A percentile compares a stretch with the other conserved stretches of the same genome.
phyloP scores from a whole-genome alignment of 495 filamentous ascomycete species.

The Bacidia rubella region DNA sequence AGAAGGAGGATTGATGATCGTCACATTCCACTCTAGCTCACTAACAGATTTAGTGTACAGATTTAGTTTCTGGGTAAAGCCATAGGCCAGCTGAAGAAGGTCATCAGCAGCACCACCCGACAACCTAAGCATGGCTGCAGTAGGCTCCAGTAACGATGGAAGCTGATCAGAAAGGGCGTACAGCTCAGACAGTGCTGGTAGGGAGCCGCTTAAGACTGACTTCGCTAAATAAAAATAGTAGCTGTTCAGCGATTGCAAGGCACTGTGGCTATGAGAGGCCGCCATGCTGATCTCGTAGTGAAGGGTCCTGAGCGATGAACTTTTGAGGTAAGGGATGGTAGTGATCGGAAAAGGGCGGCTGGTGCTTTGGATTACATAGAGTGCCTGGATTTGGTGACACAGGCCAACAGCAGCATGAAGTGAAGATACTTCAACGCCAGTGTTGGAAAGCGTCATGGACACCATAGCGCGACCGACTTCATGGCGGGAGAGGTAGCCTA shows the following conservation, averaged over 20 bases:
- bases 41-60: slow-evolving; percentile 79
- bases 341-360: slow-evolving; percentile 48
- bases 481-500: slow-evolving; percentile 42
- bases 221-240: slow-evolving; percentile 82
- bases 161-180: slow-evolving; percentile 80
- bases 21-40: slow-evolving; percentile 78
- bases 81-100: slow-evolving; percentile 7
- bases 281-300: slow-evolving; percentile 67
- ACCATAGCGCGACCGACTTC: slow-evolving; percentile 37
- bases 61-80: slow-evolving; percentile 51
- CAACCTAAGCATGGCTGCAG: slow-evolving; percentile 31
- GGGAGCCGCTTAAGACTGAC: slow-evolving; percentile 58
- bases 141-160: slow-evolving; percentile 28
- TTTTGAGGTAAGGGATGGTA: slow-evolving; percentile 48
- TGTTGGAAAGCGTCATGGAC: slow-evolving; percentile 49
- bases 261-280: slow-evolving; percentile 28
- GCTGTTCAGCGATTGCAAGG: slow-evolving; percentile 45
- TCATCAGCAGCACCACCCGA: slow-evolving; percentile 20
- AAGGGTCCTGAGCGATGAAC: slow-evolving; percentile 50
- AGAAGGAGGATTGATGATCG: slow-evolving; percentile 34
- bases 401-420: slow-evolving; percentile 51
- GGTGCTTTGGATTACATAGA: slow-evolving; percentile 55
- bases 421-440: slow-evolving; percentile 48
- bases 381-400: slow-evolving; percentile 46
- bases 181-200: slow-evolving; percentile 58